Conservation (phyloP, 2,329 filamentous ascomycete species). For the Fusarium siculi region DNA sequence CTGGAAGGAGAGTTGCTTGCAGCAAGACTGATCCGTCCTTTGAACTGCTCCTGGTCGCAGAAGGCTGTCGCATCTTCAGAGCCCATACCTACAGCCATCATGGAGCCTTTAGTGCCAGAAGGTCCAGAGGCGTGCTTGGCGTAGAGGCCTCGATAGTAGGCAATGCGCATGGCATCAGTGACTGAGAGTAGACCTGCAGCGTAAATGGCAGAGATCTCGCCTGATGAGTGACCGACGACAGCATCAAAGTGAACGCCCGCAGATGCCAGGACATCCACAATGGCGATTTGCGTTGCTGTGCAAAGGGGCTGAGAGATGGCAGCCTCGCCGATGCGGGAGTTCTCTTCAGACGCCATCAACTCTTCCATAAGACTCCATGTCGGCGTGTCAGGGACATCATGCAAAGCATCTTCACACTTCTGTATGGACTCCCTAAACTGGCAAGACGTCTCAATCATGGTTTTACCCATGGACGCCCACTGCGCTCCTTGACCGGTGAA, state of each 20-base stretch:
- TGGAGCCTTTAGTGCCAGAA: neutral
- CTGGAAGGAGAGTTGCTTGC: slow-evolving; percentile 5
- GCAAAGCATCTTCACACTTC: neutral
- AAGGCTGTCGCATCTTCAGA: neutral
- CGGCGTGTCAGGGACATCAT: neutral
- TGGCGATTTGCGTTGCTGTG: neutral
- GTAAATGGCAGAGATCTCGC: slow-evolving; percentile 10
- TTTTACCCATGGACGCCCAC: neutral
- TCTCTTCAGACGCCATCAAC: neutral
- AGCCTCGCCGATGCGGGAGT: neutral
- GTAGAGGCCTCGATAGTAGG: neutral
- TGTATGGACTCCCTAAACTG: neutral
- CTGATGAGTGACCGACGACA: slow-evolving; percentile 4
- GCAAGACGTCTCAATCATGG: neutral
- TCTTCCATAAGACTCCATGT: neutral
- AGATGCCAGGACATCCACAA: neutral
- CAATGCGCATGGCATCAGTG: neutral
- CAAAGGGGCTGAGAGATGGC: slow-evolving; percentile 4
- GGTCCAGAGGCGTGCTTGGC: neutral
- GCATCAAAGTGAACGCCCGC: neutral
- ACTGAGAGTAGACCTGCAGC: neutral
- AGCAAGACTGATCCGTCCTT: neutral
- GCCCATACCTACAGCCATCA: neutral
- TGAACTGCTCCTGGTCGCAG: neutral
- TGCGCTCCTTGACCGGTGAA: slow-evolving; percentile 6